Percentiles rank a stretch among this genome's conserved stretches.
Conservation (phyloP, 2,329 filamentous ascomycete genomes). For the Botrytis deweyae region DNA sequence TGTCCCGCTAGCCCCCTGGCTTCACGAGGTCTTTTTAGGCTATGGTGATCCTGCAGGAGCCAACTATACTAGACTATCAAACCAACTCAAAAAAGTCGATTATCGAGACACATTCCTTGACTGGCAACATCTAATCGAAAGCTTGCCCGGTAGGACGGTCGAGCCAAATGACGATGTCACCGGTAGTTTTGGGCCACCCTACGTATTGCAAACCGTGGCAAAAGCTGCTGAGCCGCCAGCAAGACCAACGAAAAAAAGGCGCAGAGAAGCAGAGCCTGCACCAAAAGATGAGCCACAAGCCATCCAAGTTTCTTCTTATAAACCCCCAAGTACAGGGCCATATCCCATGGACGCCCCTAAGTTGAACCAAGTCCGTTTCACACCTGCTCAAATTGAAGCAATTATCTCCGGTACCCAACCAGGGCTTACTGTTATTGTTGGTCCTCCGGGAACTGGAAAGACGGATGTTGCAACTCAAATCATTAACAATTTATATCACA, state of each 20-base stretch:
- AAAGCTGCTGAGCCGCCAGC: conserved; percentile 52
- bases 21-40: conserved; percentile 96
- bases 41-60: conserved; percentile 91
- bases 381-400: conserved; percentile 85
- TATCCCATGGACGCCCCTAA: conserved; percentile 84
- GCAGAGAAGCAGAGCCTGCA: conserved; percentile 71
- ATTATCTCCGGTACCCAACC: conserved; percentile 93
- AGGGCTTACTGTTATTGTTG: conserved; percentile 89
- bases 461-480: conserved; percentile 99
- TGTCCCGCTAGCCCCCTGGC: conserved; percentile 82
- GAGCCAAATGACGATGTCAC: conserved; percentile 72
- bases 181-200: conserved; percentile 80
- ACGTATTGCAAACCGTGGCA: conserved; percentile 70
- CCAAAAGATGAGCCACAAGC: conserved; percentile 63
- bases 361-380: conserved; percentile 82
- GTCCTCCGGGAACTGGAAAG: conserved; percentile 94
- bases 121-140: conserved; percentile 91
- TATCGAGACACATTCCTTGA: conserved; percentile 93
- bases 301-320: conserved; percentile 85
- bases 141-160: conserved; percentile 81
- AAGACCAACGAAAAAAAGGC: conserved; percentile 76
- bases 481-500: conserved; percentile 98
- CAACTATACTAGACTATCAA: conserved; percentile 78
- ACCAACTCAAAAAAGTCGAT: conserved; percentile 75
- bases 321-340: conserved; percentile 81